Evolutionary conservation across 1,139 yeast genomes (phyloP).

Genomic region (Protomyces inundatus): DNA sequence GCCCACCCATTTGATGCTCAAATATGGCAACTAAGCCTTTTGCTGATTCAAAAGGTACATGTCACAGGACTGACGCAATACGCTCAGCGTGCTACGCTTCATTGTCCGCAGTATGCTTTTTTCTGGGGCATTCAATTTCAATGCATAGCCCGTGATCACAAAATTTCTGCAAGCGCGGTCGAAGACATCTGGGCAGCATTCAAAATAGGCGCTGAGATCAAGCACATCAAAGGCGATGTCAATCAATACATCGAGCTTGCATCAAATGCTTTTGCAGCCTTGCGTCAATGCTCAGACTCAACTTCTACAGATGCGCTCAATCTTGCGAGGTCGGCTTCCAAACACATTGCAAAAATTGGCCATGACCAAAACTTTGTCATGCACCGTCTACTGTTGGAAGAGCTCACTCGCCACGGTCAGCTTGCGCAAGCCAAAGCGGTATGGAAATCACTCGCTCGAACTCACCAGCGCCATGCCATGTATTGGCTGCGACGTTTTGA

Average conservation of each 20-base stretch:
- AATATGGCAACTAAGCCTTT: not conserved
- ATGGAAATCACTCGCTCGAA: constrained; percentile 38
- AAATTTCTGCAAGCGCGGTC: not conserved
- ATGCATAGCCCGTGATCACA: not conserved
- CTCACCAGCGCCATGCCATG: constrained; percentile 42
- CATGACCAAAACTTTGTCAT: constrained; percentile 5
- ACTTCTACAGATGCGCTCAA: not conserved
- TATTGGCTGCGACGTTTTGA: constrained; percentile 49
- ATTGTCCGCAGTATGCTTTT: not conserved
- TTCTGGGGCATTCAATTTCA: not conserved
- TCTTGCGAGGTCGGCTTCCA: not conserved
- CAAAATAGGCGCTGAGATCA: not conserved
- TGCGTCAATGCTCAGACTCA: not conserved
- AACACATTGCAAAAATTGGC: not conserved
- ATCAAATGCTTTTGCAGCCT: not conserved
- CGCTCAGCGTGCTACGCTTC: too few relatives aligned
- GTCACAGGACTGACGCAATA: too few relatives aligned
- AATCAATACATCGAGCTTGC: not conserved
- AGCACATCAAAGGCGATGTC: not conserved
- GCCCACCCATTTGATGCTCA: not conserved
- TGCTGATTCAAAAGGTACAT: not conserved
- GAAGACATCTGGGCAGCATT: not conserved
- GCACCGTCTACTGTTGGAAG: constrained; percentile 9
- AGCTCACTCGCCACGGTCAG: constrained; percentile 24
- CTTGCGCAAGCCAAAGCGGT: constrained; percentile 37